Evolutionary conservation across 495 filamentous ascomycete genomes (phyloP).

Genomic region (Hypoxylon fuscum): DNA sequence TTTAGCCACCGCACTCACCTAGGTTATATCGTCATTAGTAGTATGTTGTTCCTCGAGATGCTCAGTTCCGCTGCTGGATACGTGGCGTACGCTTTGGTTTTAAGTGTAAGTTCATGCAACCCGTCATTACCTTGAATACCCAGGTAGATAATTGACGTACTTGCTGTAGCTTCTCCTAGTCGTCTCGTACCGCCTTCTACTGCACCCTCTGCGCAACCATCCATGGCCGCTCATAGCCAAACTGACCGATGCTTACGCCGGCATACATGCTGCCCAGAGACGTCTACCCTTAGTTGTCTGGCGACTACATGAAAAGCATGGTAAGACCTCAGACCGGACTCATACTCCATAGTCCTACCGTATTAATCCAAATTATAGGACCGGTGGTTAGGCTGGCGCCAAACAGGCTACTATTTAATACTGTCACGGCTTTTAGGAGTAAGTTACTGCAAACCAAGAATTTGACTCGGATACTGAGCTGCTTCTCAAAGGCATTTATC

Average conservation of each 20-base stretch:
- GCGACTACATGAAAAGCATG: not conserved
- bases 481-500: constrained; percentile 4
- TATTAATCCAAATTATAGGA: not conserved
- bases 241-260: constrained; percentile 50
- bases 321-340: not conserved
- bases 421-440: not conserved
- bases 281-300: constrained; percentile 41
- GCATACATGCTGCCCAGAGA: constrained; percentile 50
- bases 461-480: not conserved
- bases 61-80: too few species aligned
- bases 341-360: not conserved
- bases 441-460: not conserved
- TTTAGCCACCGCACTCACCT: too few species aligned
- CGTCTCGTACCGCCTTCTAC: constrained; percentile 4
- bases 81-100: too few species aligned
- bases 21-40: too few species aligned
- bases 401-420: not conserved
- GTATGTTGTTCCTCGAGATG: too few species aligned
- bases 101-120: not conserved
- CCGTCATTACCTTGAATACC: not conserved
- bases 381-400: not conserved
- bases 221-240: constrained; percentile 60
- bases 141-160: not conserved
- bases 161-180: not conserved
- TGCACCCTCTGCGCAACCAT: constrained; percentile 42